These are phyloP conservation scores for Crepidotus variabilis DNA, from an alignment of 768 basidiomycete genomes.

Conservation along the genomic window DNA sequence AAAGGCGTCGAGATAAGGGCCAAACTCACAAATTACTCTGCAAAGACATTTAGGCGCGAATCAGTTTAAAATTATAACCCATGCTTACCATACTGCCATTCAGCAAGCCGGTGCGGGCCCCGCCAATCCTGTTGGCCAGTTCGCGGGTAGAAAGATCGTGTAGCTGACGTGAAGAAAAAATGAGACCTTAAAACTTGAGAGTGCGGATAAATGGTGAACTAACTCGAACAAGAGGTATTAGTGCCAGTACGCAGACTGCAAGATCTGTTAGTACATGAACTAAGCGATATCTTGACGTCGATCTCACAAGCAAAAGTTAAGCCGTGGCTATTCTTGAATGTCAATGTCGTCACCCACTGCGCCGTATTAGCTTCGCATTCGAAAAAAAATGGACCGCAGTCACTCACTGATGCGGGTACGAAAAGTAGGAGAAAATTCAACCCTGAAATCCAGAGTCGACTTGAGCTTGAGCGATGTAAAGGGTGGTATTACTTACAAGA, in stretches of 20 bases:
- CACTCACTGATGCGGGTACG: conserved; percentile 65
- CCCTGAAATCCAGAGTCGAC: conserved; percentile 37
- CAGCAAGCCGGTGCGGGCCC: conserved; percentile 70
- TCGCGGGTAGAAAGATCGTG: conserved; percentile 77
- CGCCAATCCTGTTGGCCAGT: conserved; percentile 71
- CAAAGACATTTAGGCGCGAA: conserved; percentile 3
- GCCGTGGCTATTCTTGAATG: conserved; percentile 43
- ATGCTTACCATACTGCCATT: conserved; percentile 73
- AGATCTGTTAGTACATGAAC: conserved; percentile 1
- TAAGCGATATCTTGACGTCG: background rate
- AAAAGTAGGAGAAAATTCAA: conserved; percentile 63
- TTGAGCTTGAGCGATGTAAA: background rate
- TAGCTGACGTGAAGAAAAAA: conserved; percentile 36
- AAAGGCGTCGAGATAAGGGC: background rate
- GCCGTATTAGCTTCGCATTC: background rate
- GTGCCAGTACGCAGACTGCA: conserved; percentile 60
- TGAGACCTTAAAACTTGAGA: background rate
- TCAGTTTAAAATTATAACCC: conserved; percentile 1
- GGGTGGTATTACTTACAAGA: background rate
- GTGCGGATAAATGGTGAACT: conserved; percentile 3
- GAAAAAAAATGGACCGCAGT: background rate
- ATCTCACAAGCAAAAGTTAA: conserved; percentile 57
- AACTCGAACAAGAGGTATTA: conserved; percentile 80
- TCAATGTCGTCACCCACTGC: conserved; percentile 55
- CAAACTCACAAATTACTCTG: conserved; percentile 65